phyloP scores from a whole-genome alignment of 768 basidiomycete species.

The Holtermanniella nyarrowii region DNA sequence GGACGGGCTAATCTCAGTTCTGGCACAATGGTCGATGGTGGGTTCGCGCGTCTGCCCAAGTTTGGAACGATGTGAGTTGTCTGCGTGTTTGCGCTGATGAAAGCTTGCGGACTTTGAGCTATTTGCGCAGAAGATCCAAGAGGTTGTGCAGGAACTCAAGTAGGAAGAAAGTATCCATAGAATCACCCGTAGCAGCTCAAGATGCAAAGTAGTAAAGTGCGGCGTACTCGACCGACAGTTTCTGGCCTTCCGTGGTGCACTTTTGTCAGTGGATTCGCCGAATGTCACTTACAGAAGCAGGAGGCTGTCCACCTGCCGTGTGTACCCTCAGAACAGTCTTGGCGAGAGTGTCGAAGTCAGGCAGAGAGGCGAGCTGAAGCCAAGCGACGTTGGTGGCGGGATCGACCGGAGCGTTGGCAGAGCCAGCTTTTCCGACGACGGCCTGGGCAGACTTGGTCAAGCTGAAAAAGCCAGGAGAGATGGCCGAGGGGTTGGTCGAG shows the following conservation, averaged over 20 bases:
- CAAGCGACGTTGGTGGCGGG: slow-evolving; percentile 48
- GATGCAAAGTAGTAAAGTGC: slow-evolving; percentile 32
- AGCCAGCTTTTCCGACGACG: slow-evolving; percentile 6
- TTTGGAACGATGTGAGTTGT: slow-evolving; percentile 31
- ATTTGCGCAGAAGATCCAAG: neutral
- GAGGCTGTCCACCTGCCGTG: slow-evolving; percentile 51
- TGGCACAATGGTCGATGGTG: slow-evolving; percentile 28
- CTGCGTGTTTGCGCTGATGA: neutral
- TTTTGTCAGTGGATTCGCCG: slow-evolving; percentile 18
- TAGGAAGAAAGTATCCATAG: neutral
- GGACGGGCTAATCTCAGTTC: slow-evolving; percentile 11
- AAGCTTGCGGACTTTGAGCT: neutral
- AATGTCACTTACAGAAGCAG: slow-evolving; percentile 36
- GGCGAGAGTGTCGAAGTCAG: slow-evolving; percentile 46
- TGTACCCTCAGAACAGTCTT: slow-evolving; percentile 49
- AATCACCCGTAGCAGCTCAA: slow-evolving; percentile 2
- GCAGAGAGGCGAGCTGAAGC: slow-evolving; percentile 47
- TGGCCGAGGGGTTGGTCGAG: slow-evolving; percentile 10
- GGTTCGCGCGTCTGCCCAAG: slow-evolving; percentile 32
- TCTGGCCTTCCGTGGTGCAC: slow-evolving; percentile 37
- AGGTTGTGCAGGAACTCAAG: neutral
- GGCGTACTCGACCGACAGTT: slow-evolving; percentile 30
- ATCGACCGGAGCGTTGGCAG: slow-evolving; percentile 10
- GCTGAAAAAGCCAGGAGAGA: slow-evolving; percentile 19
- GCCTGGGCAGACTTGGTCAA: slow-evolving; percentile 5